A percentile compares a stretch with the other conserved stretches of the same genome.
These are phyloP conservation scores for Penicillium flavigenum DNA, from an alignment of 495 filamentous ascomycete genomes.

Conservation along the genomic window DNA sequence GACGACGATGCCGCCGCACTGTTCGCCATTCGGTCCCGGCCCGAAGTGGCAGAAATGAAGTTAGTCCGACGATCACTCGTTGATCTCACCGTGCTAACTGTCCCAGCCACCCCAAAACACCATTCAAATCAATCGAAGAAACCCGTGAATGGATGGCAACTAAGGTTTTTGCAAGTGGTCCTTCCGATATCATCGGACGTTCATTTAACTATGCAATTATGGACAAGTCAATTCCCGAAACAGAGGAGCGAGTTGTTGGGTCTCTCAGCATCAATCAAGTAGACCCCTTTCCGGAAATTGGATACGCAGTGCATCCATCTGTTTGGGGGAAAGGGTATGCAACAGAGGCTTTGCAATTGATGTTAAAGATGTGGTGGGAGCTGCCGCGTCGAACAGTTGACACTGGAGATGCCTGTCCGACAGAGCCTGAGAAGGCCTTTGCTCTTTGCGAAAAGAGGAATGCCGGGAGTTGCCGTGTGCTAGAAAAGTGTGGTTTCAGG, in stretches of 20 bases:
- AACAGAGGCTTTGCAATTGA: slow-evolving; percentile 31
- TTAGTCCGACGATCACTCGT: slow-evolving; percentile 1
- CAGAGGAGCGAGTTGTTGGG: slow-evolving; percentile 22
- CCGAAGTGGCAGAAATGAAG: slow-evolving; percentile 27
- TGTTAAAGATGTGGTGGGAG: slow-evolving; percentile 28
- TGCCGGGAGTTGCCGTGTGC: slow-evolving; percentile 27
- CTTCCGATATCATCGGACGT: slow-evolving; percentile 19
- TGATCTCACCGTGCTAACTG: not conserved
- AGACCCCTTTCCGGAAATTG: slow-evolving; percentile 31
- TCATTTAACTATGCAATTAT: slow-evolving; percentile 26
- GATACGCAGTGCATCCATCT: slow-evolving; percentile 31
- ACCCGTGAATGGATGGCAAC: slow-evolving; percentile 24
- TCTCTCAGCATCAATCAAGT: slow-evolving; percentile 24
- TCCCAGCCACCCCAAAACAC: slow-evolving; percentile 23
- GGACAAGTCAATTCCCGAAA: slow-evolving; percentile 20
- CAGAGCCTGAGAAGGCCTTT: slow-evolving; percentile 19
- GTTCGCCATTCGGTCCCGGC: slow-evolving; percentile 19
- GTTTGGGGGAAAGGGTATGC: slow-evolving; percentile 38
- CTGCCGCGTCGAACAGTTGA: slow-evolving; percentile 12
- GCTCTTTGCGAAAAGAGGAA: slow-evolving; percentile 31
- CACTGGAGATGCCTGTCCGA: not conserved
- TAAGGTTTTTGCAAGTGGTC: slow-evolving; percentile 20
- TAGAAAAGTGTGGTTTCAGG: slow-evolving; percentile 41
- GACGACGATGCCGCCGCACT: slow-evolving; percentile 20
- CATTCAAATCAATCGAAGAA: slow-evolving; percentile 23